Base-by-base conservation (phyloP, 805 yeast genomes). In the Spathaspora boniae region DNA sequence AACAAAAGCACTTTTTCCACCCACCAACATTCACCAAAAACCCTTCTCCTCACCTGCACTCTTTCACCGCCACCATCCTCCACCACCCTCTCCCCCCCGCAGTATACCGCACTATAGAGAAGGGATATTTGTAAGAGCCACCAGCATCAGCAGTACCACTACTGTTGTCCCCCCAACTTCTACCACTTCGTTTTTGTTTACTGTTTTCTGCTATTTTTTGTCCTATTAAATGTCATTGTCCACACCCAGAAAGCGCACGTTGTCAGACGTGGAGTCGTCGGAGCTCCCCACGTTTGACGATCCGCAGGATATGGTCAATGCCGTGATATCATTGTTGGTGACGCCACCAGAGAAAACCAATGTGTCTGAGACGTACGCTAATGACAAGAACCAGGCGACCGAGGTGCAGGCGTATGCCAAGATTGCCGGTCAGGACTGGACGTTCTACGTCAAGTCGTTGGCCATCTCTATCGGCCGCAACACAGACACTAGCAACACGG, bases 341-440 rank as follows among this genome's bases (percentile, higher is more conserved):
- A 65, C 72, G 9, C 96, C 98, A 0, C 80, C 79, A 17, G 85
- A 84, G 27, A 59, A 54, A 33, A 87, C 96, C 1, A 76, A 76
- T 43, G 98, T 89, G 5, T 76, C 95, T 9, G 65, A 64, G 31
- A 73, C 65, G 17, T 86, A 76, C 54, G 78, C 91, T 37, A 93
- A 93, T 58, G 86, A 80, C 34, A 76, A 78, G 42, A 83, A 77
- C 45, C 51, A 62, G 40, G 78, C 76, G 43, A 71, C 76, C 34
- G 96, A 89, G 56, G 89, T 93, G n/a, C 95, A 89, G 62, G 98
- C 98, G 0, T 93, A 91, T 58, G 98, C 97, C 23, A 93, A 93
- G 58, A 82, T 93, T 31, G 89, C 97, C 0, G 98, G 98, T 29
- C 65, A 73, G 23, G 79, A 78, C 51, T 93, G 98, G 98, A 91